Conservation (phyloP, 2,329 filamentous ascomycete genomes). For the Cladosporium sp. region DNA sequence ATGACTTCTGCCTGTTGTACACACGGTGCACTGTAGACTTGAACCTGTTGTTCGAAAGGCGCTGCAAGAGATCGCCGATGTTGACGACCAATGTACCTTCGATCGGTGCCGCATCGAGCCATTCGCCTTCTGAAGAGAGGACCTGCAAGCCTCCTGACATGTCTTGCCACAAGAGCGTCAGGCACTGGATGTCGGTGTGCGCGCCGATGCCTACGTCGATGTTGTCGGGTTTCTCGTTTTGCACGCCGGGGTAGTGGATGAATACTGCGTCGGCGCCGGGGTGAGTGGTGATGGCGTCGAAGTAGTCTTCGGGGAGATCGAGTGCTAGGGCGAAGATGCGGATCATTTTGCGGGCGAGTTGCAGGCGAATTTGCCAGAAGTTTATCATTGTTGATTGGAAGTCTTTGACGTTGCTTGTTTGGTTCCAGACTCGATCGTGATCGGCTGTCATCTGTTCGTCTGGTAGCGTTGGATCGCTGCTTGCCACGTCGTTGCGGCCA, state of each 20-base stretch:
- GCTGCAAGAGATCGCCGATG: conserved; percentile 52
- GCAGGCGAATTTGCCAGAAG: conserved; percentile 56
- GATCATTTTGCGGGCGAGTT: conserved; percentile 69
- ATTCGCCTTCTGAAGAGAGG: conserved; percentile 40
- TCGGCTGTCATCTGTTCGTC: background rate
- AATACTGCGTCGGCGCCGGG: conserved; percentile 51
- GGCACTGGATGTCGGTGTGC: conserved; percentile 50
- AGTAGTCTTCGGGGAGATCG: background rate
- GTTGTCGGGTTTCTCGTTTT: conserved; percentile 18
- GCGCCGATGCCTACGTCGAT: conserved; percentile 22
- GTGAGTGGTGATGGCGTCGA: background rate
- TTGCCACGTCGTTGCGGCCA: background rate
- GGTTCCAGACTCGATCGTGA: background rate
- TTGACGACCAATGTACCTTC: conserved; percentile 51
- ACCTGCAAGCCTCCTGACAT: conserved; percentile 45
- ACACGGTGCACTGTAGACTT: conserved; percentile 22
- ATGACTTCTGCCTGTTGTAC: conserved; percentile 8
- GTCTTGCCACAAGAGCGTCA: conserved; percentile 49
- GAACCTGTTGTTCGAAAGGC: conserved; percentile 44
- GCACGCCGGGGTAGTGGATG: conserved; percentile 37
- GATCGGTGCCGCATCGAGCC: conserved; percentile 47
- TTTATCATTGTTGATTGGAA: background rate
- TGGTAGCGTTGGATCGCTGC: background rate
- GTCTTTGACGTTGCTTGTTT: background rate
- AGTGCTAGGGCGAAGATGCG: conserved; percentile 11